Base-by-base conservation (phyloP, 805 yeast genomes). In the Saturnispora saitoi region DNA sequence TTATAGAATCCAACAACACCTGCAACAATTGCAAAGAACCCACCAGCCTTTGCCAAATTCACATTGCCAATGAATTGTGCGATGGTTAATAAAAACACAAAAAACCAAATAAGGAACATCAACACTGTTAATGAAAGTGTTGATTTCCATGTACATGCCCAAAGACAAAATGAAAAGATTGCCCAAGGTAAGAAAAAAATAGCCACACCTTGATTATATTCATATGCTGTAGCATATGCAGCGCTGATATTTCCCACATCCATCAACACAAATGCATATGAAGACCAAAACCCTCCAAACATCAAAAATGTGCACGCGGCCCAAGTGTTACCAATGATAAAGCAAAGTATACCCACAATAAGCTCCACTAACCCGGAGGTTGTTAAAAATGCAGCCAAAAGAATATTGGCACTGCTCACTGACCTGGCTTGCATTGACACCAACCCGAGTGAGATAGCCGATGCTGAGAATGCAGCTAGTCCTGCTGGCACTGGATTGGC, bases 401-500 rank as follows among this genome's bases (percentile, higher is more conserved):
- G 65, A 4, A 72, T 63, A 49, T 71, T 70, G 3, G 77, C 71
- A 20, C 58, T 58, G 3, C 58, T 51, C 30, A 76, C 73, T n/a
- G 71, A 71, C 55, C 69, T 64, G 4, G 78, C 80, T 14, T 71
- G 75, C 55, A 72, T 61, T 42, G 70, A 64, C 42, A 65, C 67
- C 46, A 78, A 61, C 1, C 80, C 78, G 45, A 77, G 59, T 1
- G 76, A 67, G 48, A 77, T 67, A 1, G 77, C 72, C 12, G 75
- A 64, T 29, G 72, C 59, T 17, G 73, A 68, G 57, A 72, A 77
- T 0, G 78, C 75, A 10, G 70, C 69, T 31, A 77, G 66, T 4
- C 82, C 82, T 15, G 77, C 66, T 1, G 81, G 80, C 10, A 79
- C 75, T 1, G 81, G 78, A 55, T 74, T 74, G 14, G 68, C 74